Percentiles rank a stretch among this genome's conserved stretches.
Conservation (phyloP, 805 yeast species). For the Metschnikowia vanudenii region DNA sequence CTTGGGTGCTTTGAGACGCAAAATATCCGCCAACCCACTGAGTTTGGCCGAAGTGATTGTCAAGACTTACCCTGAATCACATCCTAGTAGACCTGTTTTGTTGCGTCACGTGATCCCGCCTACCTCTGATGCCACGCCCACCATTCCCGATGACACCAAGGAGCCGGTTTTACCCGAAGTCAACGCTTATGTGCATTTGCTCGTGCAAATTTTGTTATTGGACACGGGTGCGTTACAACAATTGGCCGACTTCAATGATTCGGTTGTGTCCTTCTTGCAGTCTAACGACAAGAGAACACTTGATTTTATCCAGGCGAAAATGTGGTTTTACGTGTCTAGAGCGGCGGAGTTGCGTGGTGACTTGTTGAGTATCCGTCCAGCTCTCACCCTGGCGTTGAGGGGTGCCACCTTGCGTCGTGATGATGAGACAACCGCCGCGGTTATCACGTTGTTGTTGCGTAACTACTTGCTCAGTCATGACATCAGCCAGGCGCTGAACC, state of each 20-base stretch:
- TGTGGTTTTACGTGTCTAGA: slow-evolving; percentile 85
- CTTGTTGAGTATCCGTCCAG: slow-evolving; percentile 61
- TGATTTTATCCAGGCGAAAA: slow-evolving; percentile 83
- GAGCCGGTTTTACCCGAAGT: slow-evolving; percentile 65
- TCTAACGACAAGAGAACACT: slow-evolving; percentile 76
- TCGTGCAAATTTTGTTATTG: slow-evolving; percentile 73
- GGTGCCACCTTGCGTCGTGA: slow-evolving; percentile 92
- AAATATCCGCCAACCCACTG: slow-evolving; percentile 44
- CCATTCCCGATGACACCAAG: slow-evolving; percentile 11
- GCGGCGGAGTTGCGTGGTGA: slow-evolving; percentile 63
- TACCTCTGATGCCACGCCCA: slow-evolving; percentile 24
- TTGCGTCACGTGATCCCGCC: slow-evolving; percentile 25
- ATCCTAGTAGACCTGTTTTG: slow-evolving; percentile 38
- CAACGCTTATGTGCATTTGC: slow-evolving; percentile 73
- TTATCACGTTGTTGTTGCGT: slow-evolving; percentile 83
- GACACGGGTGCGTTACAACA: slow-evolving; percentile 54
- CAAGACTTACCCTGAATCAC: slow-evolving; percentile 52
- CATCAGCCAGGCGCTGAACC: slow-evolving; percentile 81
- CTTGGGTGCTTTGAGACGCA: slow-evolving; percentile 69
- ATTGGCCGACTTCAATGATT: slow-evolving; percentile 53
- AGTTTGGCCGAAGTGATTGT: slow-evolving; percentile 56
- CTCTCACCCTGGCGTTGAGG: slow-evolving; percentile 71
- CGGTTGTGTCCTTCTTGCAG: slow-evolving; percentile 53
- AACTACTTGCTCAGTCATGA: slow-evolving; percentile 76
- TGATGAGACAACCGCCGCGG: slow-evolving; percentile 83